Percentiles rank a stretch among this genome's conserved stretches.
phyloP scores from a whole-genome alignment of 768 basidiomycete genomes.

The Hortiboletus campestris region DNA sequence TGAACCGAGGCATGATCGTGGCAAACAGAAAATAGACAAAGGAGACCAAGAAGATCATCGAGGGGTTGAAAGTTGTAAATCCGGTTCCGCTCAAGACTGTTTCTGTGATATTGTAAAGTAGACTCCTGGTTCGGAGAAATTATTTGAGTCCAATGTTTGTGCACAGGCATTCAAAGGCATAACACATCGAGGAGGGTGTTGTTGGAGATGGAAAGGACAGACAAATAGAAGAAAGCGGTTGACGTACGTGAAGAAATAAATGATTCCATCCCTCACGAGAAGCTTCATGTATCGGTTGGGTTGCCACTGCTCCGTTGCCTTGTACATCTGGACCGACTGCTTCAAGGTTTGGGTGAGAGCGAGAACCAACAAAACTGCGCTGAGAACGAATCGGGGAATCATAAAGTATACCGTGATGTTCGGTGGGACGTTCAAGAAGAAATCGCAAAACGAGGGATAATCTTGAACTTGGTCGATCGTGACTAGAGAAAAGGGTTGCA shows the following conservation, averaged over 20 bases:
- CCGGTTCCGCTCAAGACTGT: background rate
- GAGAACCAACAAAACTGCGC: background rate
- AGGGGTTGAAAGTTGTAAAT: background rate
- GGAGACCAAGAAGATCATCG: background rate
- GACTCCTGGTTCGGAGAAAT: background rate
- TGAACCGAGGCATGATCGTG: background rate
- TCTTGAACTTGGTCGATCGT: too few species aligned
- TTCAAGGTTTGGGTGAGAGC: background rate
- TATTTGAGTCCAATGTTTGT: background rate
- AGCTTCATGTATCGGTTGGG: background rate
- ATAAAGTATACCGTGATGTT: background rate
- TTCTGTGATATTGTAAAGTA: background rate
- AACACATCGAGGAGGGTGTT: background rate
- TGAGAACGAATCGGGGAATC: background rate
- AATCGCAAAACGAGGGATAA: background rate
- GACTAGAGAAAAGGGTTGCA: too few species aligned
- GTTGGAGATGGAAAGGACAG: background rate
- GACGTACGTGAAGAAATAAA: background rate
- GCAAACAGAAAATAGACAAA: too few species aligned
- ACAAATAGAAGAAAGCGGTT: background rate
- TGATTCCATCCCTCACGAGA: background rate
- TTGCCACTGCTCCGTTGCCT: background rate
- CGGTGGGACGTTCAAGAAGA: background rate
- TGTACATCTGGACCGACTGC: background rate
- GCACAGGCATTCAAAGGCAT: background rate